Evolutionary conservation across 2,329 filamentous ascomycete species (phyloP).

Genomic region (Trichophyton mentagrophytes): DNA sequence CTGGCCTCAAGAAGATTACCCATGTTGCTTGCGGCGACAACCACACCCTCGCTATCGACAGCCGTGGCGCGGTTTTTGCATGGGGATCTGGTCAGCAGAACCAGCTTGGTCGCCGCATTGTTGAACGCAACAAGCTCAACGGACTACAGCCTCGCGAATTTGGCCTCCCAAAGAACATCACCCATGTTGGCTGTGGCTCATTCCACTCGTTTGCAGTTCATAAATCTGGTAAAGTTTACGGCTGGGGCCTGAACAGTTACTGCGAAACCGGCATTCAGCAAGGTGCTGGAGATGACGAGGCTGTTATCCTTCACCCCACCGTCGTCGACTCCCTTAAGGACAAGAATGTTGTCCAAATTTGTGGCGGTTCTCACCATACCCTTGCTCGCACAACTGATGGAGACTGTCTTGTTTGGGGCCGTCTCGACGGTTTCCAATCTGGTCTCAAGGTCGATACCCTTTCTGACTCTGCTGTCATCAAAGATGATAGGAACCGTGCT

Average conservation of each 20-base stretch:
- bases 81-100: constrained; percentile 58
- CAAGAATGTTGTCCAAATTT: constrained; percentile 53
- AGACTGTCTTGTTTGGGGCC: constrained; percentile 48
- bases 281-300: constrained; percentile 53
- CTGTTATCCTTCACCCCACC: constrained; percentile 58
- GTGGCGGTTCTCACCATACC: constrained; percentile 66
- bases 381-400: constrained; percentile 42
- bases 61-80: constrained; percentile 46
- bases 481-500: constrained; percentile 52
- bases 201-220: constrained; percentile 72
- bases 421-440: constrained; percentile 47
- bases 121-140: constrained; percentile 45
- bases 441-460: constrained; percentile 47
- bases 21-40: constrained; percentile 45
- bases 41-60: constrained; percentile 46
- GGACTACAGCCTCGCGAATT: constrained; percentile 46
- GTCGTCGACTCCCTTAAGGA: constrained; percentile 52
- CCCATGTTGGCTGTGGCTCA: constrained; percentile 54
- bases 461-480: constrained; percentile 47
- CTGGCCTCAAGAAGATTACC: constrained; percentile 42
- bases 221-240: constrained; percentile 56
- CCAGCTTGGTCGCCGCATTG: constrained; percentile 52
- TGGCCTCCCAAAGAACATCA: constrained; percentile 46
- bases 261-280: constrained; percentile 60
- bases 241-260: constrained; percentile 81